phyloP scores from a whole-genome alignment of 805 yeast species.

The Pichia eremophila region DNA sequence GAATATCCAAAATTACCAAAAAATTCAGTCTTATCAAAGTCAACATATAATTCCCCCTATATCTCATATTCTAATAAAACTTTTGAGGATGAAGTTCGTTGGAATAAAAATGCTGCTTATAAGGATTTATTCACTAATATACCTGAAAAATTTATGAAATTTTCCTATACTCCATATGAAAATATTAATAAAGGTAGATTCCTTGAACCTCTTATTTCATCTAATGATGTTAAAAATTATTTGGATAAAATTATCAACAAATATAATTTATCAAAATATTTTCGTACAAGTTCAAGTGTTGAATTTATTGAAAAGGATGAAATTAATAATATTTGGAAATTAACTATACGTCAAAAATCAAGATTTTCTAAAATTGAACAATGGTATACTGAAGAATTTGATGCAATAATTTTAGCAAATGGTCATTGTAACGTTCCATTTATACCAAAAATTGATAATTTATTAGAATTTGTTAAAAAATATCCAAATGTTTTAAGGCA shows the following conservation, averaged over 20 bases:
- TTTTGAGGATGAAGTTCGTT: slow-evolving; percentile 18
- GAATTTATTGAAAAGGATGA: slow-evolving; percentile 27
- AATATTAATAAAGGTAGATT: slow-evolving; percentile 4
- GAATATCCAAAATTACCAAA: slow-evolving; percentile 7
- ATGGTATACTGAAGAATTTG: slow-evolving; percentile 43
- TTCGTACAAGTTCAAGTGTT: slow-evolving; percentile 33
- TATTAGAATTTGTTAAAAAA: slow-evolving; percentile 17
- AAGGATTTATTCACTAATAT: slow-evolving; percentile 34
- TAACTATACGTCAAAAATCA: slow-evolving; percentile 10
- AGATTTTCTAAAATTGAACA: slow-evolving; percentile 10
- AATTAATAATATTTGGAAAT: slow-evolving; percentile 23
- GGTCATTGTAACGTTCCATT: slow-evolving; percentile 53
- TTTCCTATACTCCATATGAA: slow-evolving; percentile 23
- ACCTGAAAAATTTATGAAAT: slow-evolving; percentile 31
- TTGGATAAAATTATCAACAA: slow-evolving; percentile 13
- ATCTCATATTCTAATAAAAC: slow-evolving; percentile 7
- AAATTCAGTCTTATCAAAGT: slow-evolving; percentile 16
- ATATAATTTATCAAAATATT: slow-evolving; percentile 21
- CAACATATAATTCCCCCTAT: slow-evolving; percentile 27
- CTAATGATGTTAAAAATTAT: slow-evolving; percentile 15
- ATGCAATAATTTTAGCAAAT: slow-evolving; percentile 52
- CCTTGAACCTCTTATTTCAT: slow-evolving; percentile 8
- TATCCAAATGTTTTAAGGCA: slow-evolving; percentile 42
- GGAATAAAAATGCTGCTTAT: slow-evolving; percentile 33
- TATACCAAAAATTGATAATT: slow-evolving; percentile 37